Conservation (phyloP, 371 early-diverging fungal species). For the Syncephalastrum racemosum region DNA sequence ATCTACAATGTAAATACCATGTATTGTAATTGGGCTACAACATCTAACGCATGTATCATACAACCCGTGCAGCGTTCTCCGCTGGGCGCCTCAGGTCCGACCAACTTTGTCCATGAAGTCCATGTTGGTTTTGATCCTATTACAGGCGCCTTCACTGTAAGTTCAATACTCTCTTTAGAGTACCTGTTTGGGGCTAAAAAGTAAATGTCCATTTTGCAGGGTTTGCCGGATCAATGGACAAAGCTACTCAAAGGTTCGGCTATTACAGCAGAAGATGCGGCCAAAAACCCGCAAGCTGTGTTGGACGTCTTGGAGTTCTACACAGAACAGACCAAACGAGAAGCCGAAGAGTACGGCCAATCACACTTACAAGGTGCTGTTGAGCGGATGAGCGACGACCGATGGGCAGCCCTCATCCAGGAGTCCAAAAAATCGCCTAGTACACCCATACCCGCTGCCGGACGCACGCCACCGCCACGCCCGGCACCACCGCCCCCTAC, state of each 20-base stretch:
- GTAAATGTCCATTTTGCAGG: constrained; percentile 43
- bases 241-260: constrained; percentile 81
- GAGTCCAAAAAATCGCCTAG: constrained; percentile 11
- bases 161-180: constrained; percentile 15
- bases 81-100: constrained; percentile 88
- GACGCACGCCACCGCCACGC: constrained; percentile 17
- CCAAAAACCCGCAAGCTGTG: constrained; percentile 92
- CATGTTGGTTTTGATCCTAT: constrained; percentile 96
- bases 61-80: constrained; percentile 29
- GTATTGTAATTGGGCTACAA: constrained; percentile 1
- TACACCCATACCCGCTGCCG: constrained; percentile 8
- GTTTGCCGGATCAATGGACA: constrained; percentile 90
- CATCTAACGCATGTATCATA: not conserved
- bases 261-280: constrained; percentile 91
- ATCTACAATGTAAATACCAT: constrained; percentile 74
- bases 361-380: constrained; percentile 38
- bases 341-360: constrained; percentile 39
- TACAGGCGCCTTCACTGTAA: constrained; percentile 91
- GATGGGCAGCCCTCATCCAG: constrained; percentile 46
- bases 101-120: constrained; percentile 93
- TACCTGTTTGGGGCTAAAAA: not conserved
- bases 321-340: constrained; percentile 69
- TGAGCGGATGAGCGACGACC: constrained; percentile 42
- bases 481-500: constrained; percentile 27
- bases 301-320: constrained; percentile 94